Conservation (phyloP, 2,329 filamentous ascomycete species). For the Onygenales sp. region DNA sequence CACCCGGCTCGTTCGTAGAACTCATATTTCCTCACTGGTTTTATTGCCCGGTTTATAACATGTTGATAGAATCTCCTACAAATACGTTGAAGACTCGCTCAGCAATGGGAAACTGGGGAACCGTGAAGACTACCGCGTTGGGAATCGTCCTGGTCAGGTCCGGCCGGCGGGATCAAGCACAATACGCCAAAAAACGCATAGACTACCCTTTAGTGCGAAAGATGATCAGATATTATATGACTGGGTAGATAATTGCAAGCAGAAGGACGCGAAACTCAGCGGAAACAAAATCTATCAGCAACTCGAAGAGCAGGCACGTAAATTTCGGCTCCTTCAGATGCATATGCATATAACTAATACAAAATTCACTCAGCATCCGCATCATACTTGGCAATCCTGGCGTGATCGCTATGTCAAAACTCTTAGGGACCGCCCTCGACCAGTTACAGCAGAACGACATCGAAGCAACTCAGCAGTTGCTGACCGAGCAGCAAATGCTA, state of each 20-base stretch:
- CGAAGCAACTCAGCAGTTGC: background rate
- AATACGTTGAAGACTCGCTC: constrained; percentile 48
- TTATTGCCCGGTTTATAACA: constrained; percentile 5
- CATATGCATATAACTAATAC: background rate
- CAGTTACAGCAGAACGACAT: constrained; percentile 16
- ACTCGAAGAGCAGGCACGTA: constrained; percentile 28
- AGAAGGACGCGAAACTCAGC: constrained; percentile 20
- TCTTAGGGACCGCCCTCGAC: constrained; percentile 26
- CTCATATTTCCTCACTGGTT: background rate
- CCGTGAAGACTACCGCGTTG: constrained; percentile 38
- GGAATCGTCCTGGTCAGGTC: constrained; percentile 32
- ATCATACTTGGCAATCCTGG: constrained; percentile 41
- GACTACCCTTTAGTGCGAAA: constrained; percentile 28
- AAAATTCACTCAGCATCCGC: constrained; percentile 24
- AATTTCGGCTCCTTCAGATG: background rate
- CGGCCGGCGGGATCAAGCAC: constrained; percentile 36
- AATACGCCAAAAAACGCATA: constrained; percentile 24
- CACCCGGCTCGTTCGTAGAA: constrained; percentile 37
- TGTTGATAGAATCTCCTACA: constrained; percentile 42
- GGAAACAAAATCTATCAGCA: constrained; percentile 39
- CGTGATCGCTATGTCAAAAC: constrained; percentile 37
- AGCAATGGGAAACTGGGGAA: constrained; percentile 39
- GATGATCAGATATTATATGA: constrained; percentile 39
- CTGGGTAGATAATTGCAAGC: constrained; percentile 30
- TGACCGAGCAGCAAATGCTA: background rate